Percentiles rank a stretch among this genome's conserved stretches.
Conservation (phyloP, 805 yeast genomes). For the Ogataea minuta region DNA sequence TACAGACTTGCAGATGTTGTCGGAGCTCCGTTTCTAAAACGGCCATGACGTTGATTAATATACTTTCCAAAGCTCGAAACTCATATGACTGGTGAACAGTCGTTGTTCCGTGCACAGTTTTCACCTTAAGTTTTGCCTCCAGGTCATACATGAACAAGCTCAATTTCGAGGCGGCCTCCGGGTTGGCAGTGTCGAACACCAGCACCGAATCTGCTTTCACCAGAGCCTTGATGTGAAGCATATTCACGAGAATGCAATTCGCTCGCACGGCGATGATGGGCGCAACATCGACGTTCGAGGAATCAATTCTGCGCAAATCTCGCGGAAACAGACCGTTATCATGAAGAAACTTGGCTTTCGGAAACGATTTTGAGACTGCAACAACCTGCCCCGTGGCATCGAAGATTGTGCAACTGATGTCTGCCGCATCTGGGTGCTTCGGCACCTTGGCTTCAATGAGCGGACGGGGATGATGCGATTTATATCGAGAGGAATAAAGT, state of each 20-base stretch:
- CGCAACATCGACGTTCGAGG: slow-evolving; percentile 71
- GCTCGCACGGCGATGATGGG: slow-evolving; percentile 84
- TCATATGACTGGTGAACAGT: slow-evolving; percentile 59
- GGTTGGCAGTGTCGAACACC: slow-evolving; percentile 73
- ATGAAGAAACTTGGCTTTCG: slow-evolving; percentile 65
- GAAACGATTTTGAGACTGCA: slow-evolving; percentile 69
- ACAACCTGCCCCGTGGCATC: slow-evolving; percentile 66
- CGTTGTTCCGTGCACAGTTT: slow-evolving; percentile 28
- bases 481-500: background rate
- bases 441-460: slow-evolving; percentile 25
- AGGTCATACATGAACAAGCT: slow-evolving; percentile 84
- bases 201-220: slow-evolving; percentile 77
- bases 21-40: slow-evolving; percentile 74
- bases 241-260: slow-evolving; percentile 73
- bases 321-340: slow-evolving; percentile 79
- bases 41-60: slow-evolving; percentile 76
- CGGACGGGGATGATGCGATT: background rate
- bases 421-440: slow-evolving; percentile 46
- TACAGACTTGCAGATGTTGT: slow-evolving; percentile 55
- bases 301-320: slow-evolving; percentile 82
- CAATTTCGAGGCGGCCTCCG: slow-evolving; percentile 62
- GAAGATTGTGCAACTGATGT: slow-evolving; percentile 78
- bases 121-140: slow-evolving; percentile 61
- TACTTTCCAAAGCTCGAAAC: slow-evolving; percentile 78
- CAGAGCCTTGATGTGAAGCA: slow-evolving; percentile 85